Evolutionary conservation across 768 basidiomycete species (phyloP).

Genomic region (Paxillus involutus): DNA sequence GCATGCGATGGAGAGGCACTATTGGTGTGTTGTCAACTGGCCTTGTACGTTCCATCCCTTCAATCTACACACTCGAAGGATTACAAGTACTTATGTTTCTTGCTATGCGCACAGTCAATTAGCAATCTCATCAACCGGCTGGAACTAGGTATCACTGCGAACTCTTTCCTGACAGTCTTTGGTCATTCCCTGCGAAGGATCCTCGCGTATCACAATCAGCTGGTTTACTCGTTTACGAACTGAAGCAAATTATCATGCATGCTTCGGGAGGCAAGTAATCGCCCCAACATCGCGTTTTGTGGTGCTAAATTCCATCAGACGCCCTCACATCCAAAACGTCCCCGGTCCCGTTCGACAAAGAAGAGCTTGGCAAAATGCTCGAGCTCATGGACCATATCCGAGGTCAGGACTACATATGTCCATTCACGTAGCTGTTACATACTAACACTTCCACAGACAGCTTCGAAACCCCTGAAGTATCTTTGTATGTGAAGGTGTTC

Average conservation of each 20-base stretch:
- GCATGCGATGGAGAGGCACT: conserved; percentile 16
- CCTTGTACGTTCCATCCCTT: neutral
- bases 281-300: neutral
- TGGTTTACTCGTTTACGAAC: neutral
- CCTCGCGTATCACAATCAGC: neutral
- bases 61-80: too few species aligned
- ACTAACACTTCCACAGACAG: neutral
- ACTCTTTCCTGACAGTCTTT: neutral
- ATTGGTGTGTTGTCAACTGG: conserved; percentile 16
- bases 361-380: conserved; percentile 38
- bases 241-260: neutral
- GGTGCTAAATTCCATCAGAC: conserved; percentile 28
- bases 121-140: neutral
- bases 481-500: neutral
- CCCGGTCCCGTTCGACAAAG: conserved; percentile 34
- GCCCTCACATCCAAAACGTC: conserved; percentile 37
- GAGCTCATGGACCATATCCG: conserved; percentile 28
- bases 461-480: neutral
- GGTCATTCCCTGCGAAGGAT: neutral
- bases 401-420: conserved; percentile 23
- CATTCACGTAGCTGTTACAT: neutral
- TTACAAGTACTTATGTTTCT: neutral
- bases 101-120: neutral
- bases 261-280: conserved; percentile 21
- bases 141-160: conserved; percentile 1